A percentile compares a stretch with the other conserved stretches of the same genome.
Evolutionary conservation across 1,284 basidiomycete species (phyloP).

Genomic region (Tylopilus sp.): DNA sequence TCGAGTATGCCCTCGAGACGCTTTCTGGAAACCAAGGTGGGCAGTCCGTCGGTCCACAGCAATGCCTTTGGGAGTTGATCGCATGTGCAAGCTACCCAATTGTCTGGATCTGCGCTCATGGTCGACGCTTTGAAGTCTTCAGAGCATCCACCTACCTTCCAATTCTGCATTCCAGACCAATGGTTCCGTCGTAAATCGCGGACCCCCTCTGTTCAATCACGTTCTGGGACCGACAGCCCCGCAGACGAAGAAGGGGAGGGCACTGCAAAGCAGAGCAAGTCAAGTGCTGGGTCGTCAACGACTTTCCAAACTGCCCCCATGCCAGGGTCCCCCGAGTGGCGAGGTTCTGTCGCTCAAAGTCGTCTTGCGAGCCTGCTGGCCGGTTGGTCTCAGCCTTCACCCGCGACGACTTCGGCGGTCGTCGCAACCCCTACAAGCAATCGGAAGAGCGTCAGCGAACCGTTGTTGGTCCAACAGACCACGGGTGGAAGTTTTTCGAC

Average conservation of each 20-base stretch:
- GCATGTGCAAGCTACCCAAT: conserved; percentile 13
- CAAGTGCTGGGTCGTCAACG: conserved; percentile 7
- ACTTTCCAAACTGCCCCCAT: conserved; percentile 9
- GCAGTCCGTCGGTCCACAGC: not conserved
- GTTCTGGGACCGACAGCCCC: conserved; percentile 51
- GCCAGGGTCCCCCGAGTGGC: conserved; percentile 39
- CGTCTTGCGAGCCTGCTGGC: conserved; percentile 63
- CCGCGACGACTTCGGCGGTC: conserved; percentile 33
- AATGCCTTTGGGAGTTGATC: not conserved
- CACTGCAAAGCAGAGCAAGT: conserved; percentile 55
- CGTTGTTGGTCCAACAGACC: conserved; percentile 48
- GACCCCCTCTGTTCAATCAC: conserved; percentile 42
- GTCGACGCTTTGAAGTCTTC: conserved; percentile 32
- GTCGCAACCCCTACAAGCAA: conserved; percentile 34
- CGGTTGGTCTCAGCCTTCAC: conserved; percentile 51
- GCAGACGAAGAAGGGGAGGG: conserved; percentile 55
- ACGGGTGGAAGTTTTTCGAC: conserved; percentile 30
- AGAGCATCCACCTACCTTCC: conserved; percentile 39
- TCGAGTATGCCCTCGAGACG: conserved; percentile 63
- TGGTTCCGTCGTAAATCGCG: conserved; percentile 73
- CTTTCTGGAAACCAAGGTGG: conserved; percentile 18
- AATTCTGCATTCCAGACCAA: conserved; percentile 70
- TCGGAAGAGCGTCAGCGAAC: conserved; percentile 65
- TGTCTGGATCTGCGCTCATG: conserved; percentile 26
- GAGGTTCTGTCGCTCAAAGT: conserved; percentile 50